Percentiles rank a stretch among this genome's conserved stretches.
phyloP scores from a whole-genome alignment of 1,284 basidiomycete genomes.

The Ceratobasidium sp. region DNA sequence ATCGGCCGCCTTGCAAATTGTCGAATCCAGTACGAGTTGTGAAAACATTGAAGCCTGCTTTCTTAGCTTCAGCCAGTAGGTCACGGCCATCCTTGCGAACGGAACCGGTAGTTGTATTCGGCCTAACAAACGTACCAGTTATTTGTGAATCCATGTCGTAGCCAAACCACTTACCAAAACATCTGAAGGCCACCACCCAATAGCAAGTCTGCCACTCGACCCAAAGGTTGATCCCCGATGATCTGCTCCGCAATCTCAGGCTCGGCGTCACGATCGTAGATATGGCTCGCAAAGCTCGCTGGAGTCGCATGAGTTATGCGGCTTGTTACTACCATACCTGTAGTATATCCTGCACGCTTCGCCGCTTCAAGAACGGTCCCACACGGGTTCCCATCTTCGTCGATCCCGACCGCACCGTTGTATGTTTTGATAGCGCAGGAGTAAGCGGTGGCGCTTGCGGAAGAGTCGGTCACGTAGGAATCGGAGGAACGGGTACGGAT shows the following conservation, averaged over 20 bases:
- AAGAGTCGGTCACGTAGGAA: constrained; percentile 56
- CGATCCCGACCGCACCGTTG: constrained; percentile 56
- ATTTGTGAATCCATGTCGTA: too few species aligned
- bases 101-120: constrained; percentile 53
- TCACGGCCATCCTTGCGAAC: constrained; percentile 54
- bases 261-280: constrained; percentile 55
- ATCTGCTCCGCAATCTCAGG: constrained; percentile 55
- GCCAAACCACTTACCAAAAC: neutral
- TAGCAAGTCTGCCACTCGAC: constrained; percentile 53
- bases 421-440: constrained; percentile 54
- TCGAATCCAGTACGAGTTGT: constrained; percentile 54
- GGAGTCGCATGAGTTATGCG: constrained; percentile 57
- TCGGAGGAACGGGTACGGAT: constrained; percentile 54
- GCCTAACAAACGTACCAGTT: constrained; percentile 31
- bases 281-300: constrained; percentile 53
- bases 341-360: constrained; percentile 54
- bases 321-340: constrained; percentile 55
- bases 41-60: constrained; percentile 52
- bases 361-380: constrained; percentile 56
- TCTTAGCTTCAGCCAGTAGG: constrained; percentile 53
- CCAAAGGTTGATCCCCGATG: constrained; percentile 54
- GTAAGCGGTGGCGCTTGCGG: constrained; percentile 56
- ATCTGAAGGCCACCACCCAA: constrained; percentile 54
- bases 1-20: constrained; percentile 46
- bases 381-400: constrained; percentile 55